These are phyloP conservation scores for Jackrogersella multiformis DNA, from an alignment of 495 filamentous ascomycete species.

Conservation along the genomic window DNA sequence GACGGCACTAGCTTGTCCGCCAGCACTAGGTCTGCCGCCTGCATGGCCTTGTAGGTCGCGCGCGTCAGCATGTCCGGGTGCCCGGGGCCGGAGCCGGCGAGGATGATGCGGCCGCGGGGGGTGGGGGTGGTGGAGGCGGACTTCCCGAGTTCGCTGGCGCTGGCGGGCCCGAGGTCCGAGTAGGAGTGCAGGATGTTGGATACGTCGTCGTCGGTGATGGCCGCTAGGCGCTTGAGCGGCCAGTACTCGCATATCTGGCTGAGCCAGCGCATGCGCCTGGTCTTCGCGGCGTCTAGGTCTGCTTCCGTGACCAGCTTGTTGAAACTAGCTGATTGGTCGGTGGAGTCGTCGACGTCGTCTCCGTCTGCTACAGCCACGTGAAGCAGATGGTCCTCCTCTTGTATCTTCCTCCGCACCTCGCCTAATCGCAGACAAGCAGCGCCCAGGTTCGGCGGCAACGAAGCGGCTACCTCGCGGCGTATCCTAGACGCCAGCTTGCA, in stretches of 20 bases:
- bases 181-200: constrained; percentile 77
- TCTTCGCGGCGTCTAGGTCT: constrained; percentile 78
- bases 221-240: constrained; percentile 83
- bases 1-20: constrained; percentile 96
- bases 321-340: constrained; percentile 86
- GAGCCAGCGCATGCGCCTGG: constrained; percentile 88
- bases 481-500: constrained; percentile 95
- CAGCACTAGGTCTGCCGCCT: constrained; percentile 83
- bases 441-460: constrained; percentile 85
- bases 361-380: constrained; percentile 53
- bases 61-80: constrained; percentile 90
- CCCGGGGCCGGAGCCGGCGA: constrained; percentile 93
- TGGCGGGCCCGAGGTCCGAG: constrained; percentile 25
- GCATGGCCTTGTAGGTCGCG: constrained; percentile 88
- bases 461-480: constrained; percentile 82
- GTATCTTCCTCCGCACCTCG: constrained; percentile 72
- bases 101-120: constrained; percentile 73
- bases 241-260: constrained; percentile 99
- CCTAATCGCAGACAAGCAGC: constrained; percentile 80
- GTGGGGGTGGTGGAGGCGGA: background rate
- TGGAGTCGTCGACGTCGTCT: constrained; percentile 80
- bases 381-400: constrained; percentile 69
- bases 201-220: constrained; percentile 81
- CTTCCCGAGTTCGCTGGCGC: too few species aligned
- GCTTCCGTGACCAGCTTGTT: constrained; percentile 80